Evolutionary conservation across 805 yeast genomes (phyloP).

Genomic region (Yarrowia divulgata): DNA sequence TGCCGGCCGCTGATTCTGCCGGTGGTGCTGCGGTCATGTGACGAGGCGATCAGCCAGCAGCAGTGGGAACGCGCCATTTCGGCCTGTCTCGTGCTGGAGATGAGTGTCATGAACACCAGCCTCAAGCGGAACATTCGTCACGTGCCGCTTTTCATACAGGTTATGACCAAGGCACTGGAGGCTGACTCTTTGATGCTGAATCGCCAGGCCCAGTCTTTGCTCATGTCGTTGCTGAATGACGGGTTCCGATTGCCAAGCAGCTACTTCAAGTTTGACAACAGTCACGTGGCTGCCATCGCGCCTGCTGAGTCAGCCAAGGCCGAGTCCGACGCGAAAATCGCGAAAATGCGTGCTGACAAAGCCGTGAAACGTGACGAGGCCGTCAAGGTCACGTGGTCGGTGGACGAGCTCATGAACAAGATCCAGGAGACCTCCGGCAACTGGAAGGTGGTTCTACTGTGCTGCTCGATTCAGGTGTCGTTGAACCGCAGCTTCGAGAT

Average conservation of each 20-base stretch:
- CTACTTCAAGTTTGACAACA: conserved; percentile 39
- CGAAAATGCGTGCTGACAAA: conserved; percentile 41
- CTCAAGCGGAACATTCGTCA: conserved; percentile 65
- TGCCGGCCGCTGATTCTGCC: conserved; percentile 64
- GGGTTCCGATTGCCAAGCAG: conserved; percentile 58
- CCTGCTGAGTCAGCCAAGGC: conserved; percentile 34
- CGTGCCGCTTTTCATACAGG: conserved; percentile 56
- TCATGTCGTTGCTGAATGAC: conserved; percentile 47
- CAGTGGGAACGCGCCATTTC: conserved; percentile 68
- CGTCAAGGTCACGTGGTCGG: conserved; percentile 2
- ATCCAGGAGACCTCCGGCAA: background rate
- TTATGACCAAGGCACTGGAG: conserved; percentile 62
- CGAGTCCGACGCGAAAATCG: conserved; percentile 41
- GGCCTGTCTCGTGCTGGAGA: conserved; percentile 63
- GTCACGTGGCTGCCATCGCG: conserved; percentile 40
- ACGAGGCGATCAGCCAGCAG: conserved; percentile 57
- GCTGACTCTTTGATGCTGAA: conserved; percentile 65
- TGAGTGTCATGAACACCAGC: conserved; percentile 65
- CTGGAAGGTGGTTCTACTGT: conserved; percentile 25
- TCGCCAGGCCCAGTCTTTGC: conserved; percentile 50
- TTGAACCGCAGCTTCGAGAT: conserved; percentile 25
- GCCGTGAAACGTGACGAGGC: conserved; percentile 42
- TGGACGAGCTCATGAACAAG: conserved; percentile 15
- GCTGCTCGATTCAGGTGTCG: conserved; percentile 25
- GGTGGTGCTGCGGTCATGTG: conserved; percentile 58